Base-by-base conservation (phyloP, 2,329 filamentous ascomycete genomes). In the Sporothrix protearum region DNA sequence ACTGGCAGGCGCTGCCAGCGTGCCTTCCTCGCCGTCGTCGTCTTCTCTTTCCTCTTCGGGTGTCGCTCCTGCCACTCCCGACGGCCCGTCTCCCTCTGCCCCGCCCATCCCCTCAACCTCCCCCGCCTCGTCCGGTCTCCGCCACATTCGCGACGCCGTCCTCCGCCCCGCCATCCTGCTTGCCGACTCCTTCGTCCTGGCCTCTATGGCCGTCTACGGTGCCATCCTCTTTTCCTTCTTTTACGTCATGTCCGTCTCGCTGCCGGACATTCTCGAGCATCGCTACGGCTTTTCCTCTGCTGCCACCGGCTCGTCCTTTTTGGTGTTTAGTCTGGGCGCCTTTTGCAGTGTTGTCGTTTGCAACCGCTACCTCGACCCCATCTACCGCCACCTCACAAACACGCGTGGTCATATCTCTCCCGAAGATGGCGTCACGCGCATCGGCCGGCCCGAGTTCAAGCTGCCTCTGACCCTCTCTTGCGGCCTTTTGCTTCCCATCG, bases 251-350 rank as follows among this genome's bases (percentile, higher is more conserved):
- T 83, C 84, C 64, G 85, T 86, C 7, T 86, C 85, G 1, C 78
- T 88, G 71, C 82, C 86, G 7, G 78, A 82, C 36, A 84, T 88
- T 14, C 79, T 88, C 57, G 77, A 83, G 73, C 78, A 81, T 0
- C 73, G 81, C 0, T 88, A 88, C 74, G 77, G 80, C 10, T 81
- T 87, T 47, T 83, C 84, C 0, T 83, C 87, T 0, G 82, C 86
- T 0, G 78, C 81, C 42, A 85, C 83, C 0, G 89, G 88, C 1
- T 79, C 81, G 0, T 80, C 85, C 0, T 88, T 89, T 74, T 79
- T 90, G 25, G 77, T 78, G 1, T 89, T 89, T 71, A 89, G 87
- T 69, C 66, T 83, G 36, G 87, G 87, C 1, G 85, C 85, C 0
- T 75, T 82, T 2, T 39, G 85, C 63, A 81, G 81, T 71, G 82